Base-by-base conservation (phyloP, 495 filamentous ascomycete genomes). In the Aspergillus biplanus region DNA sequence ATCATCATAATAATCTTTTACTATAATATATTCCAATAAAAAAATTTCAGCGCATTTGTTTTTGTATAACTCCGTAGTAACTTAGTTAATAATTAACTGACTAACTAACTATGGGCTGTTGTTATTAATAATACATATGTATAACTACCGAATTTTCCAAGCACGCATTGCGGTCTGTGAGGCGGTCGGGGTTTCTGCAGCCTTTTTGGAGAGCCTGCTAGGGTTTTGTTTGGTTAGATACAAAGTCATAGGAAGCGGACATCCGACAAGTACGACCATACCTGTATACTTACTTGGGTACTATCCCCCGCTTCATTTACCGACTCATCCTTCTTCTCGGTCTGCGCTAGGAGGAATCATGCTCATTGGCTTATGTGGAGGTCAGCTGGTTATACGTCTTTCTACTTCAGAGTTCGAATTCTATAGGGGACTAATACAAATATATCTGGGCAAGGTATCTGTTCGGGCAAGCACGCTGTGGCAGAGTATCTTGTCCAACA, bases 351-450 rank as follows among this genome's bases (percentile, higher is more conserved):
- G 9, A 57, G 18, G 6, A 59, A 81, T 68, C 62, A 98, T 97
- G 94, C 85, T 99, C 27, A 92, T 99, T 63, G 94, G 95, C 48
- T 80, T 99, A 60, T 97, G 92, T 74, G 94, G 95, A 75, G 88
- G 93, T 92, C 83, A 76, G 79, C 70, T 57, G 61, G 56, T 52
- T 58, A 48, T 62, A 63, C 21, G 35, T n/a, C 49, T 32, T 56
- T 37, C 35, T 58, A 59, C 48, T 37, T 55, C 59, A 2, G 27
- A 33, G 6, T 18, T 21, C 33, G 21, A 52, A 35, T 47, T 52
- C 21, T 27, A 27, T 27, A 27, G 21, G 21, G 33, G 42, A 64
- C 64, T 16, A 13, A 39, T 64, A 72, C 56, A 54, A 54, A 42
- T 44, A 37, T 69, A 56, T 69, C 1, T 27, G 21, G 3, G 34